Percentiles rank a stretch among this genome's conserved stretches.
Evolutionary conservation across 495 filamentous ascomycete species (phyloP).

Genomic region (Penicillium soppii): DNA sequence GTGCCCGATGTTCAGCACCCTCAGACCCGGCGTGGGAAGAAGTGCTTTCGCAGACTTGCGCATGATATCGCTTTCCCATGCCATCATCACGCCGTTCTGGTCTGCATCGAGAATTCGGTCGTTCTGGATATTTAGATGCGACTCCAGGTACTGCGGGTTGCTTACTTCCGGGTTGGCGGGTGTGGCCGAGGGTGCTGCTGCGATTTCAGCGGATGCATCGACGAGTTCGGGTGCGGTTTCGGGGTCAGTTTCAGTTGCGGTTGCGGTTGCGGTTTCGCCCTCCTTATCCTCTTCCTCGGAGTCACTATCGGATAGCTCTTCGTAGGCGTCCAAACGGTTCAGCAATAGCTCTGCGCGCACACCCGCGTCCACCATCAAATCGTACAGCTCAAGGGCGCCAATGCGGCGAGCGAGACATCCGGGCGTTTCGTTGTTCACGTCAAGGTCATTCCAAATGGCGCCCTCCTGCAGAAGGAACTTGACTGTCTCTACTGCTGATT

Average conservation of each 20-base stretch:
- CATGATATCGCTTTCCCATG: constrained; percentile 95
- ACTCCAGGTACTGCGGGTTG: constrained; percentile 74
- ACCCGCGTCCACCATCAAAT: constrained; percentile 85
- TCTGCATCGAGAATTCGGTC: constrained; percentile 77
- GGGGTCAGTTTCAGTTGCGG: constrained; percentile 9
- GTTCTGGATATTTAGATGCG: constrained; percentile 68
- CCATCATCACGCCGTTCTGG: constrained; percentile 95
- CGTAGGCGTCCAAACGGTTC: constrained; percentile 72
- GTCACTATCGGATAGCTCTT: constrained; percentile 62
- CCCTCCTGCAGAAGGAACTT: constrained; percentile 78
- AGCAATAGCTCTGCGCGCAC: constrained; percentile 88
- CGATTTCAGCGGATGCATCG: constrained; percentile 22
- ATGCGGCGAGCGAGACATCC: constrained; percentile 80
- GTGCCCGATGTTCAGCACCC: constrained; percentile 88
- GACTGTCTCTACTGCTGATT: constrained; percentile 63
- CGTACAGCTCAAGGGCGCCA: constrained; percentile 71
- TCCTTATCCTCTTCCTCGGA: constrained; percentile 51
- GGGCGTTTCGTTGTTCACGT: constrained; percentile 81
- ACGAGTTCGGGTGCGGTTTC: constrained; percentile 33
- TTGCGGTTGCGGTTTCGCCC: constrained; percentile 24
- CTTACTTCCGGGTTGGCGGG: constrained; percentile 44
- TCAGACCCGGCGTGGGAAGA: constrained; percentile 56
- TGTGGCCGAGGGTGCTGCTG: constrained; percentile 13
- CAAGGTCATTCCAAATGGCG: constrained; percentile 96
- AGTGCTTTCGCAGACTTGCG: constrained; percentile 66